Evolutionary conservation across 2,329 filamentous ascomycete species (phyloP).

Genomic region (Nannizzia gypsea): DNA sequence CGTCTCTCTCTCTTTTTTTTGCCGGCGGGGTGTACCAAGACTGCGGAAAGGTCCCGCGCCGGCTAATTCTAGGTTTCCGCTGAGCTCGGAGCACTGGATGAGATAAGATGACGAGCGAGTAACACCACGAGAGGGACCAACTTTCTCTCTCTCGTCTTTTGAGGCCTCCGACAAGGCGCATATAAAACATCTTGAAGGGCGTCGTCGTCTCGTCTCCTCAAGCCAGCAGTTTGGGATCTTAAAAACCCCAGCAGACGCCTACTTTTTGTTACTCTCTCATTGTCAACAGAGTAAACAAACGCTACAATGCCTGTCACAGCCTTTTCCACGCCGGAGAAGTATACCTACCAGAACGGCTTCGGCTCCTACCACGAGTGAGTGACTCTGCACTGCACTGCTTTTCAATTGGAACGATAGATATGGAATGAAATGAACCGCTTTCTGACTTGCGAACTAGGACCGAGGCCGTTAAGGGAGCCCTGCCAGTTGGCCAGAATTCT

Average conservation of each 20-base stretch:
- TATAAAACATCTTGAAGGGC: neutral
- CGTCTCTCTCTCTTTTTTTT: neutral
- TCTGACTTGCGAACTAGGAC: conserved; percentile 40
- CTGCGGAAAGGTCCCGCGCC: conserved; percentile 11
- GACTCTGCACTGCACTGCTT: neutral
- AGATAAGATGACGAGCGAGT: neutral
- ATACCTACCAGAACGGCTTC: conserved; percentile 70
- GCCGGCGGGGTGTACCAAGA: neutral
- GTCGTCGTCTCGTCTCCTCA: neutral
- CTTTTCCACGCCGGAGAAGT: conserved; percentile 54
- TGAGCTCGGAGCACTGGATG: neutral
- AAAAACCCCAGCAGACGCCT: neutral
- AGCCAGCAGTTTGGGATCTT: neutral
- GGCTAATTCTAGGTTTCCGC: conserved; percentile 8
- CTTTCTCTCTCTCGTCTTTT: too few species aligned
- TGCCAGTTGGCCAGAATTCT: conserved; percentile 66
- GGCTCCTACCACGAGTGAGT: conserved; percentile 62
- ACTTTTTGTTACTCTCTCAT: neutral
- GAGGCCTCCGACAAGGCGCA: too few species aligned
- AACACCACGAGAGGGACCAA: too few species aligned
- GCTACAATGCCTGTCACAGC: conserved; percentile 50
- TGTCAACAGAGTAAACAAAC: neutral
- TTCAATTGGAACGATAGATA: neutral
- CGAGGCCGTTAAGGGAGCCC: conserved; percentile 61
- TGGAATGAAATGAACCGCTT: neutral